Conservation (phyloP, 495 filamentous ascomycete genomes). For the Penicillium mononematosum region DNA sequence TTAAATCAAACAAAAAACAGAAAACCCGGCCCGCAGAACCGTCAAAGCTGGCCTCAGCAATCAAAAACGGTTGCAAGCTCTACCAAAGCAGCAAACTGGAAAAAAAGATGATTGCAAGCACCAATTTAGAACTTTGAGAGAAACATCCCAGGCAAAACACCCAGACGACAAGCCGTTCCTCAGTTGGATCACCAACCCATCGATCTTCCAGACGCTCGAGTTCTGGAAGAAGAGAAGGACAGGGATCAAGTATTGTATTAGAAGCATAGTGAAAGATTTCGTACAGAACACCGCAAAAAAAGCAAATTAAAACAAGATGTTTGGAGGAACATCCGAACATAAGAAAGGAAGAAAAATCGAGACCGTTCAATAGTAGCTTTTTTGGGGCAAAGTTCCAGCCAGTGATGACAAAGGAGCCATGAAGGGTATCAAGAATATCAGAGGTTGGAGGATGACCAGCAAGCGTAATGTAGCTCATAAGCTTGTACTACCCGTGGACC, state of each 20-base stretch:
- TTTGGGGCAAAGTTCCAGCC: slow-evolving; percentile 31
- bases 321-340: slow-evolving; percentile 19
- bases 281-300: slow-evolving; percentile 24
- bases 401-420: slow-evolving; percentile 38
- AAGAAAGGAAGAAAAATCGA: slow-evolving; percentile 17
- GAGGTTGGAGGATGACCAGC: slow-evolving; percentile 31
- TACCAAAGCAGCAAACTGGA: not conserved
- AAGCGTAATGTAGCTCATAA: not conserved
- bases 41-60: slow-evolving; percentile 7
- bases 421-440: slow-evolving; percentile 50
- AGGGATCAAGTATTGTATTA: slow-evolving; percentile 22
- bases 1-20: not conserved
- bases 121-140: not conserved
- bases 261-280: slow-evolving; percentile 28
- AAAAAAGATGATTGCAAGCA: not conserved
- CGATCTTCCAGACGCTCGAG: slow-evolving; percentile 3
- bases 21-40: slow-evolving; percentile 2
- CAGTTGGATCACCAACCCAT: slow-evolving; percentile 2
- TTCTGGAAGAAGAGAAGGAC: slow-evolving; percentile 11
- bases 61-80: slow-evolving; percentile 2
- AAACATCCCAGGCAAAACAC: not conserved
- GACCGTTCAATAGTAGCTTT: slow-evolving; percentile 24
- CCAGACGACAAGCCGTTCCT: not conserved
- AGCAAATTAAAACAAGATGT: slow-evolving; percentile 23
- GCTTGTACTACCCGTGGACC: slow-evolving; percentile 3